Evolutionary conservation across 805 yeast genomes (phyloP).

Genomic region (Schizosaccharomyces japonicus): DNA sequence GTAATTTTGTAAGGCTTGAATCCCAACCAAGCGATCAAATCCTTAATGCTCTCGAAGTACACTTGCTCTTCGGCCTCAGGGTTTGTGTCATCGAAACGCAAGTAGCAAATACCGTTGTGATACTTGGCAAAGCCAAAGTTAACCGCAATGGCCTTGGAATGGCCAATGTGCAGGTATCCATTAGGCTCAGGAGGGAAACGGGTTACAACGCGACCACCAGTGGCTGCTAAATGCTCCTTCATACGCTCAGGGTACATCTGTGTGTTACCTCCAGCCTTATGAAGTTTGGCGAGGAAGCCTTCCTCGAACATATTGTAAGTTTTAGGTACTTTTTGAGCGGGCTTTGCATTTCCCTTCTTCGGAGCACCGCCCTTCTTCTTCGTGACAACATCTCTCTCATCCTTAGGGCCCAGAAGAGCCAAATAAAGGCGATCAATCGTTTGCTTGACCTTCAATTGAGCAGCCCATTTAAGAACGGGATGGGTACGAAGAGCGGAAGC

Average conservation of each 20-base stretch:
- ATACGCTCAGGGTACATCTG: slow-evolving; percentile 71
- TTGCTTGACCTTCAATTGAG: slow-evolving; percentile 68
- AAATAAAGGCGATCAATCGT: slow-evolving; percentile 57
- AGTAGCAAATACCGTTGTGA: slow-evolving; percentile 67
- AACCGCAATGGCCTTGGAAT: slow-evolving; percentile 90
- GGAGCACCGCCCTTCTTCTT: slow-evolving; percentile 20
- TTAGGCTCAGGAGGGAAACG: slow-evolving; percentile 98
- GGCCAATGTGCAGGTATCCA: slow-evolving; percentile 93
- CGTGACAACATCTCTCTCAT: slow-evolving; percentile 50
- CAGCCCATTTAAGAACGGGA: slow-evolving; percentile 73
- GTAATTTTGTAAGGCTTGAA: slow-evolving; percentile 84
- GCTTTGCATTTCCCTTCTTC: slow-evolving; percentile 37
- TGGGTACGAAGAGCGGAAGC: slow-evolving; percentile 55
- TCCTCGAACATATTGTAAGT: slow-evolving; percentile 49
- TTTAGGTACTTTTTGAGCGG: slow-evolving; percentile 21
- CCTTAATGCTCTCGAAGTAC: slow-evolving; percentile 60
- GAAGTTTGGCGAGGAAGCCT: slow-evolving; percentile 87
- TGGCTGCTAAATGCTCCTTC: slow-evolving; percentile 52
- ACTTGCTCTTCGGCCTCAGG: slow-evolving; percentile 96
- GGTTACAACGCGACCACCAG: slow-evolving; percentile 66
- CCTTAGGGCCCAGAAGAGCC: slow-evolving; percentile 71
- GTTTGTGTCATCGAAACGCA: slow-evolving; percentile 90
- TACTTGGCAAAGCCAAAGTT: slow-evolving; percentile 90
- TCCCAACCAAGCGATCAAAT: slow-evolving; percentile 84
- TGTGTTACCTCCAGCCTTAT: slow-evolving; percentile 84